Base-by-base conservation (phyloP, 1,139 yeast genomes). In the Blastobotrys illinoisensis region DNA sequence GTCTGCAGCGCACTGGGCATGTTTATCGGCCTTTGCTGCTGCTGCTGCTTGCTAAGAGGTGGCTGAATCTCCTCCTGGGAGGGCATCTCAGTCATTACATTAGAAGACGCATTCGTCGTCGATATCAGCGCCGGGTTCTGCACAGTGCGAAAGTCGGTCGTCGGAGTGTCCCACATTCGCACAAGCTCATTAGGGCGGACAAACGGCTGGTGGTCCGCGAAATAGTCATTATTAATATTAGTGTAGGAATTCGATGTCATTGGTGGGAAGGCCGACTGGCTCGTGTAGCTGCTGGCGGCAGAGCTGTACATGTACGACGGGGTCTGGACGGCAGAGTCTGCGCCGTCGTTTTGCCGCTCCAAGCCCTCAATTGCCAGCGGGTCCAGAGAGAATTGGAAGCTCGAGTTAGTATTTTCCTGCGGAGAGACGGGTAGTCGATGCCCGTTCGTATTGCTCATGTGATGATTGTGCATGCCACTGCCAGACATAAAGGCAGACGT, bases 361-460 rank as follows among this genome's bases (percentile, higher is more conserved):
- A 68, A 58, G 5, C 71, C 72, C 52, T 69, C 72, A 43, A 69
- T 62, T 1, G 70, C 72, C 54, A 68, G 56, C 1, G 72, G 70
- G 50, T 68, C 71, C 18, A 69, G 60, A 28, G 70, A 64, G 49
- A 69, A 69, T 36, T 65, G 60, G 55, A 67, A 67, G 21, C 64
- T 46, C 9, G 44, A 23, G 28, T 28, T 51, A 11, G 32, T 11
- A 7, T 7, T 5, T 3, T 26, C 32, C 11, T 5, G 11, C 4
- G 32, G 32, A 11, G 32, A 26, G 7, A 23, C 7, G 5, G 24
- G 24, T 7, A 23, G 24, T 11, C 32, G 32, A 11, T 5, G 32
- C 23, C 23, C 23, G 23, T 6, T 21, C 6, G 23, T 21, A 21
- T 6, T 21, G 6, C 11, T 26, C 14, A n/a, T 23, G 40, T 16